Evolutionary conservation across 352 stramenopile genomes (phyloP).

Genomic region (Pythium diclinum): DNA sequence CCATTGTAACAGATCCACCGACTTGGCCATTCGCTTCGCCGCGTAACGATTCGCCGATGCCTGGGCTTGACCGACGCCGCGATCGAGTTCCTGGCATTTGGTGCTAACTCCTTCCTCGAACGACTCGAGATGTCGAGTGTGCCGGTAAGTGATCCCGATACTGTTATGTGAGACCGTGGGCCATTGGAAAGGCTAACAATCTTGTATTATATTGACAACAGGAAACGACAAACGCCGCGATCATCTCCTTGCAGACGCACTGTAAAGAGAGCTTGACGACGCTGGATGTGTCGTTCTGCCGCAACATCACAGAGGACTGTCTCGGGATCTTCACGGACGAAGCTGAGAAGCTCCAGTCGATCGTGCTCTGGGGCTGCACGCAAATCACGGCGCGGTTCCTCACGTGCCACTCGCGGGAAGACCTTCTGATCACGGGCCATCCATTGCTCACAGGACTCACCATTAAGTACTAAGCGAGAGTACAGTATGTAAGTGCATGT

Average conservation of each 20-base stretch:
- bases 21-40: conserved; percentile 47
- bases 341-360: conserved; percentile 36
- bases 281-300: conserved; percentile 79
- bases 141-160: conserved; percentile 35
- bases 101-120: conserved; percentile 55
- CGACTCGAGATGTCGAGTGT: conserved; percentile 74
- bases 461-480: conserved; percentile 44
- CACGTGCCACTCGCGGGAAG: conserved; percentile 58
- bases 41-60: conserved; percentile 62
- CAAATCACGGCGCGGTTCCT: conserved; percentile 77
- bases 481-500: too few species aligned
- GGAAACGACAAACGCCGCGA: conserved; percentile 52
- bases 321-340: conserved; percentile 59
- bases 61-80: conserved; percentile 52
- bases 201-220: conserved; percentile 20
- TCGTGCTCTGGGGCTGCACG: conserved; percentile 76
- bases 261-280: conserved; percentile 40
- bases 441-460: conserved; percentile 72
- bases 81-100: conserved; percentile 56
- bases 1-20: conserved; percentile 33
- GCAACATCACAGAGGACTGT: conserved; percentile 63
- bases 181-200: background rate
- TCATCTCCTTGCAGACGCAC: conserved; percentile 48
- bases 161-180: background rate
- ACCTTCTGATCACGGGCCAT: conserved; percentile 62